Evolutionary conservation across 2,329 filamentous ascomycete genomes (phyloP).

Genomic region (Aspergillus jensenii): DNA sequence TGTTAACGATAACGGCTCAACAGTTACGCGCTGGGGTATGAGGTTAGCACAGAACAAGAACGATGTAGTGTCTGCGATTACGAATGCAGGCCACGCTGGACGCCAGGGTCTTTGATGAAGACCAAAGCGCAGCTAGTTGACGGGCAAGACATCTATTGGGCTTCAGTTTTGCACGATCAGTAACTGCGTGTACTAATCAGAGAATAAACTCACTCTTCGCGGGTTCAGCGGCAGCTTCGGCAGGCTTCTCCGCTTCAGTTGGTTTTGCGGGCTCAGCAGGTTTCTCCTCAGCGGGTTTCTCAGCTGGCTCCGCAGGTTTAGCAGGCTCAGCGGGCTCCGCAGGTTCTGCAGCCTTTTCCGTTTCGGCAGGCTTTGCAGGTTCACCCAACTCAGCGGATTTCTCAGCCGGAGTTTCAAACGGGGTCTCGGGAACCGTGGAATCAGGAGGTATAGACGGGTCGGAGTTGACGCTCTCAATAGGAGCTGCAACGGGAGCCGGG

Average conservation of each 20-base stretch:
- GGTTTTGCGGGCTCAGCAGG: constrained; percentile 10
- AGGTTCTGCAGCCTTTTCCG: constrained; percentile 6
- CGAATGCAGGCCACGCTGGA: background rate
- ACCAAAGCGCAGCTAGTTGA: constrained; percentile 2
- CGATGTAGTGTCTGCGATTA: constrained; percentile 1
- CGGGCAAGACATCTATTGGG: constrained; percentile 9
- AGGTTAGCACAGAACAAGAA: background rate
- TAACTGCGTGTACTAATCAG: constrained; percentile 9
- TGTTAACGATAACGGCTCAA: constrained; percentile 12
- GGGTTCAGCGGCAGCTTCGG: constrained; percentile 6
- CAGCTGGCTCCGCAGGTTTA: constrained; percentile 11
- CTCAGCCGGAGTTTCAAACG: constrained; percentile 1
- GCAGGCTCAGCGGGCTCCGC: background rate
- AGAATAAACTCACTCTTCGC: constrained; percentile 8
- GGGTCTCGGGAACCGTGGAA: constrained; percentile 8
- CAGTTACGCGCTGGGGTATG: constrained; percentile 17
- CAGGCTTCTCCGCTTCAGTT: constrained; percentile 4
- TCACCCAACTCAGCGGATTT: background rate
- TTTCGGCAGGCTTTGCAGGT: background rate
- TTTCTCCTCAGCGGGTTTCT: constrained; percentile 17
- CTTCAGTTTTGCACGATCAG: constrained; percentile 12
- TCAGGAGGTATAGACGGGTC: constrained; percentile 7
- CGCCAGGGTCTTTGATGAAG: background rate
- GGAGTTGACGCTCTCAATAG: background rate
- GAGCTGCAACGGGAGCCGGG: constrained; percentile 4